Conservation (phyloP, 352 stramenopile genomes). For the Stephanocyclus meneghinianus region DNA sequence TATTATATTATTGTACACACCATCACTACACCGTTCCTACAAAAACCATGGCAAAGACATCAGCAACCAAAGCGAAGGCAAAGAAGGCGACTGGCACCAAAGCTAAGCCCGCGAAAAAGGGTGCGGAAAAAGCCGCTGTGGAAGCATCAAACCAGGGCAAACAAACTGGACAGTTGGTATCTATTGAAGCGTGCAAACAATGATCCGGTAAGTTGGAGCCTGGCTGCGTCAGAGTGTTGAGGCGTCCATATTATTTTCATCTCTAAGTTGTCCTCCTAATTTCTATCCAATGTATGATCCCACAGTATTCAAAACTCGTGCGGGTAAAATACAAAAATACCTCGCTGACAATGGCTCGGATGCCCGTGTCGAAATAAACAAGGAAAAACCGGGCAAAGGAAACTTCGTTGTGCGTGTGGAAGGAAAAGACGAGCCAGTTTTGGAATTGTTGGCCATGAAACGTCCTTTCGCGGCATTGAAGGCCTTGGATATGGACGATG, state of each 20-base stretch:
- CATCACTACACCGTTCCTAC: no score
- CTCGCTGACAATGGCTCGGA: constrained; percentile 50
- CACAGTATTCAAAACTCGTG: constrained; percentile 79
- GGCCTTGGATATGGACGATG: constrained; percentile 80
- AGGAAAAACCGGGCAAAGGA: constrained; percentile 74
- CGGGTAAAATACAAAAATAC: constrained; percentile 68
- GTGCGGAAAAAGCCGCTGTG: neutral
- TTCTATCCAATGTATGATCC: constrained; percentile 28
- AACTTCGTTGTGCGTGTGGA: constrained; percentile 76
- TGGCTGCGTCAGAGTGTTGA: neutral
- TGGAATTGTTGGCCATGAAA: constrained; percentile 76
- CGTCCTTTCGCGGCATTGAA: constrained; percentile 77
- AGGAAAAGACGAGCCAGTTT: constrained; percentile 62
- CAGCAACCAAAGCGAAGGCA: constrained; percentile 16
- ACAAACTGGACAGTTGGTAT: constrained; percentile 38
- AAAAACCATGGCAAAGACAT: constrained; percentile 19
- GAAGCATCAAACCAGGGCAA: neutral
- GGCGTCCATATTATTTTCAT: neutral
- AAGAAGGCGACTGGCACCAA: constrained; percentile 42
- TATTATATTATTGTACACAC: no score
- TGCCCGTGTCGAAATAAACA: constrained; percentile 72
- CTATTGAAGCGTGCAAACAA: constrained; percentile 81
- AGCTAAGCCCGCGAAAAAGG: constrained; percentile 27
- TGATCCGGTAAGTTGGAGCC: constrained; percentile 48
- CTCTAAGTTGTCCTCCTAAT: neutral